Percentiles rank a stretch among this genome's conserved stretches.
Conservation (phyloP, 495 filamentous ascomycete genomes). For the Penicillium dipodomyicola region DNA sequence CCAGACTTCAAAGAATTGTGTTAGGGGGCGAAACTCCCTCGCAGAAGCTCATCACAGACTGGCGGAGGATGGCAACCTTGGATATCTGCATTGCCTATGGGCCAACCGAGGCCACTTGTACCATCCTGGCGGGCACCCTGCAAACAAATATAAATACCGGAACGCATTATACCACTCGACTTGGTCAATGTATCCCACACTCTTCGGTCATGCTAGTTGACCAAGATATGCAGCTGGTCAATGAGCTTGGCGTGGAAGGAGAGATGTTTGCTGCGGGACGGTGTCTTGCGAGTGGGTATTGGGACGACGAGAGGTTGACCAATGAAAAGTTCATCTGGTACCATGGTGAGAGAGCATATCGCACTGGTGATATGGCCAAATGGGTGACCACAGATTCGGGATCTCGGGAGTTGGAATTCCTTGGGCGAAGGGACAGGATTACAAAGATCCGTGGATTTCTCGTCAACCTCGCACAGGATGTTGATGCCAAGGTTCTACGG, state of each 20-base stretch:
- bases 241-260: slow-evolving; percentile 15
- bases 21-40: slow-evolving; percentile 26
- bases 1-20: slow-evolving; percentile 19
- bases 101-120: slow-evolving; percentile 24
- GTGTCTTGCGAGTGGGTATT: slow-evolving; percentile 25
- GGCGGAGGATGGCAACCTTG: slow-evolving; percentile 12
- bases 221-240: background rate
- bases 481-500: slow-evolving; percentile 4
- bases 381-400: slow-evolving; percentile 8
- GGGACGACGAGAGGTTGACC: slow-evolving; percentile 16
- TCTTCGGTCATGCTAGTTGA: slow-evolving; percentile 1
- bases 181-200: background rate
- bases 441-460: slow-evolving; percentile 30
- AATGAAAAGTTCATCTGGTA: slow-evolving; percentile 19
- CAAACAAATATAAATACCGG: slow-evolving; percentile 2
- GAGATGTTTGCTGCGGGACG: slow-evolving; percentile 23
- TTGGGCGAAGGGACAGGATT: slow-evolving; percentile 21
- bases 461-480: slow-evolving; percentile 21
- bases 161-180: background rate
- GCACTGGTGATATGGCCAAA: slow-evolving; percentile 22
- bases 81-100: slow-evolving; percentile 26
- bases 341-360: slow-evolving; percentile 16
- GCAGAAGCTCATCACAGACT: slow-evolving; percentile 14
- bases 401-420: slow-evolving; percentile 11
- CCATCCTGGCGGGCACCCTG: slow-evolving; percentile 14